Conservation (phyloP, 805 yeast species). For the Cyberlindnera saturnus region DNA sequence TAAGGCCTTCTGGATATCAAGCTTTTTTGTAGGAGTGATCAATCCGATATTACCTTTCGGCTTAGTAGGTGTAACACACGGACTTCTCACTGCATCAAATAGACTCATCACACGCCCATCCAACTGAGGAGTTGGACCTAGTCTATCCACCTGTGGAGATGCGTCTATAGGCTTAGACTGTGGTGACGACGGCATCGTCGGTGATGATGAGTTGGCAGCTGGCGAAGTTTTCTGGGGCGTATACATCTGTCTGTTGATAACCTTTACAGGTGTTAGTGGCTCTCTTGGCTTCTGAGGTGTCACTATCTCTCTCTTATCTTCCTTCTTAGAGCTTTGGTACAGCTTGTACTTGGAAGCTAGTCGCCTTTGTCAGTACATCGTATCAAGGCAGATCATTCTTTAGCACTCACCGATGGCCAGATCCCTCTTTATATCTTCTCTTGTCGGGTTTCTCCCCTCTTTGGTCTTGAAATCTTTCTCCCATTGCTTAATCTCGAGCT, state of each 20-base stretch:
- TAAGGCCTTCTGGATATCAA: conserved; percentile 8
- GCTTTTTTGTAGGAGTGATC: conserved; percentile 10
- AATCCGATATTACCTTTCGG: background rate
- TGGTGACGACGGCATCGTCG: background rate
- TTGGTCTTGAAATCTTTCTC: conserved; percentile 38
- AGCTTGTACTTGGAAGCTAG: conserved; percentile 21
- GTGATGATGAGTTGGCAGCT: background rate
- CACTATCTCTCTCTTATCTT: conserved; percentile 1
- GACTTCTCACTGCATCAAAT: conserved; percentile 40
- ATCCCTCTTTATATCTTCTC: conserved; percentile 39
- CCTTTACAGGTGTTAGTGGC: conserved; percentile 1
- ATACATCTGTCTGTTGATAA: conserved; percentile 5
- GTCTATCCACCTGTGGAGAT: conserved; percentile 27
- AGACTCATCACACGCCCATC: conserved; percentile 71
- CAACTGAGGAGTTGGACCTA: conserved; percentile 88
- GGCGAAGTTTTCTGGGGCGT: conserved; percentile 23
- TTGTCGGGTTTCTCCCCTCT: conserved; percentile 39
- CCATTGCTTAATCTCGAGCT: conserved; percentile 47
- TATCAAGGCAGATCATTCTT: background rate
- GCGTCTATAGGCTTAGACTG: background rate
- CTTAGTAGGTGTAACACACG: conserved; percentile 13
- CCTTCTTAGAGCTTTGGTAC: conserved; percentile 16
- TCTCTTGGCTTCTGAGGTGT: conserved; percentile 4
- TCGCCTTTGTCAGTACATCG: background rate
- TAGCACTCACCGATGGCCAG: conserved; percentile 24